Base-by-base conservation (phyloP, 352 stramenopile species). In the Pythium vanterpoolii region DNA sequence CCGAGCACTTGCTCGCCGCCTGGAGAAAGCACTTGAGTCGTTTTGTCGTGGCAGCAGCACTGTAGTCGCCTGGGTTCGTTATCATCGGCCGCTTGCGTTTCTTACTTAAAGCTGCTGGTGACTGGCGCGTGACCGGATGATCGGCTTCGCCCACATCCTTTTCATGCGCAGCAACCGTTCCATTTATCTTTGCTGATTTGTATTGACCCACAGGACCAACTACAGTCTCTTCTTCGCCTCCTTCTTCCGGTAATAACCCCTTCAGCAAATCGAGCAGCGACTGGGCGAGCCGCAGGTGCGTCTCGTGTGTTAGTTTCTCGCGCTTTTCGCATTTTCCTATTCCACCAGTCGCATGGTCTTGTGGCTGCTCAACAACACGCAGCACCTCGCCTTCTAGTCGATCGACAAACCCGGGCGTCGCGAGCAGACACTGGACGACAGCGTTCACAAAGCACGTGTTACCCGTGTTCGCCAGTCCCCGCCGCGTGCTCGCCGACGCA, bases 361-460 rank as follows among this genome's bases (percentile, higher is more conserved):
- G 48, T 10, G 14, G 14, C 30, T 54, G 19, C 11, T 47, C 49
- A 10, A 28, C 7, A 34, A 62, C 42, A 3, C 48, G 60, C 14
- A 39, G 5, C 14, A 74, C 34, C 33, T 71, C 70, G 13, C 68
- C 39, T 1, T 73, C 60, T 30, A 82, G n/a, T 16, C 46, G 45
- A 11, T 63, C 38, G 1, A 49, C 42, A 43, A 90, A 86, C n/a
- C 48, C 71, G 9, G 80, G 76, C 2, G 82, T 42, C 30, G 62
- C 63, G 0, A 62, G 64, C 5, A 93, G 65, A 58, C 80, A 93
- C 53, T 90, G 80, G 19, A 90, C 36, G 14, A 89, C 76, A n/a
- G 83, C 76, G 55, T 87, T 90, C 28, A 86, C 68, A 65, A 92
- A 92, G 70, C 83, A 93, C 48, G 76, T 76, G 43, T 93, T 90